phyloP scores from a whole-genome alignment of 805 yeast species.

The Spathaspora passalidarum region DNA sequence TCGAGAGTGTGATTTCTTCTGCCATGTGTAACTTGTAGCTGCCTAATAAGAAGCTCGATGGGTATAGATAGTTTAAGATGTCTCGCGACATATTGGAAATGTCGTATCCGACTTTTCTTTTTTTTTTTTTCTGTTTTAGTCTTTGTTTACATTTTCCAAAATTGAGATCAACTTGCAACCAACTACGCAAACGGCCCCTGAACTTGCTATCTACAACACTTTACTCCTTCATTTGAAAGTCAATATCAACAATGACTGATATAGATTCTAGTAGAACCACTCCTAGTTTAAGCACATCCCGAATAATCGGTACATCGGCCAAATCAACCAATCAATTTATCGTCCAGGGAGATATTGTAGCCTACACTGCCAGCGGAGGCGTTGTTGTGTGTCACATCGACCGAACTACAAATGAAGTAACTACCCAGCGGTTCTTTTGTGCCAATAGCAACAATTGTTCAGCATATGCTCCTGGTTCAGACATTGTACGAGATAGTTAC shows the following conservation, averaged over 20 bases:
- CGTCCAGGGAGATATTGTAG: slow-evolving; percentile 39
- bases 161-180: not conserved
- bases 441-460: slow-evolving; percentile 31
- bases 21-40: too few relatives aligned
- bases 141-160: not conserved
- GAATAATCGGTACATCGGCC: slow-evolving; percentile 47
- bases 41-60: too few relatives aligned
- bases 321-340: slow-evolving; percentile 37
- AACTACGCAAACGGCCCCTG: not conserved
- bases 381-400: slow-evolving; percentile 47
- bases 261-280: not conserved
- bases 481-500: not conserved
- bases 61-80: too few relatives aligned
- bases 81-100: not conserved
- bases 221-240: too few relatives aligned
- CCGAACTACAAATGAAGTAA: slow-evolving; percentile 12
- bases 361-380: slow-evolving; percentile 59
- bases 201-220: too few relatives aligned
- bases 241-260: not conserved
- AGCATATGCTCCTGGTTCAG: slow-evolving; percentile 1
- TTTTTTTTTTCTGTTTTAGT: not conserved
- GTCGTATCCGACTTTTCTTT: not conserved
- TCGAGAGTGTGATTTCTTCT: slow-evolving; percentile 27
- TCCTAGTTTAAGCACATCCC: not conserved
- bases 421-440: slow-evolving; percentile 49